Evolutionary conservation across 805 yeast genomes (phyloP).

Genomic region (Kazachstania bromeliacearum): DNA sequence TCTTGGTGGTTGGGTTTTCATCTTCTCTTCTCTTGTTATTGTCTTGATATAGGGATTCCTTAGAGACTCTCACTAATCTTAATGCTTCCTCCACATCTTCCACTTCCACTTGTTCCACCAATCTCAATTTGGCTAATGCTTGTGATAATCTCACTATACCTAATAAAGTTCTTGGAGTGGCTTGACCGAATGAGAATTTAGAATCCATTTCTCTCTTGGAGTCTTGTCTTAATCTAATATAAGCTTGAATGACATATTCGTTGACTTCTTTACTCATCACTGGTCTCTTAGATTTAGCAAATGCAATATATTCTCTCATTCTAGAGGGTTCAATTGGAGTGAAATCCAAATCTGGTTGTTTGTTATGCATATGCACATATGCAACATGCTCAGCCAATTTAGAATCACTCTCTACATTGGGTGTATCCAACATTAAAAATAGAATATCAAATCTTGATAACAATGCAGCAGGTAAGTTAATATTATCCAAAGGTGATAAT

Average conservation of each 20-base stretch:
- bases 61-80: conserved; percentile 77
- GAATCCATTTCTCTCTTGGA: conserved; percentile 71
- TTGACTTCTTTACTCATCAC: conserved; percentile 74
- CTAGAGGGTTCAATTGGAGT: conserved; percentile 70
- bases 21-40: conserved; percentile 47
- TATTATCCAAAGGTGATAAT: conserved; percentile 87
- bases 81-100: conserved; percentile 95
- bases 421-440: conserved; percentile 78
- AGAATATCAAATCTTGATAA: conserved; percentile 89
- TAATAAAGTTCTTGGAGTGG: conserved; percentile 89
- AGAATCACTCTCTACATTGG: conserved; percentile 70
- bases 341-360: conserved; percentile 69
- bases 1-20: conserved; percentile 54
- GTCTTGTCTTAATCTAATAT: conserved; percentile 88
- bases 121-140: conserved; percentile 85
- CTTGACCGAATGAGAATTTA: conserved; percentile 72
- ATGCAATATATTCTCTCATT: conserved; percentile 78
- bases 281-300: conserved; percentile 81
- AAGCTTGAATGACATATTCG: conserved; percentile 75
- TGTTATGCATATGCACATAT: conserved; percentile 87
- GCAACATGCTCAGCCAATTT: conserved; percentile 89
- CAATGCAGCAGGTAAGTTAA: conserved; percentile 92
- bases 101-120: conserved; percentile 56
- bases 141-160: conserved; percentile 90
- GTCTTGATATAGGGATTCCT: conserved; percentile 61